A percentile compares a stretch with the other conserved stretches of the same genome.
Conservation (phyloP, 371 early-diverging fungal genomes). For the Coemansia sp. region DNA sequence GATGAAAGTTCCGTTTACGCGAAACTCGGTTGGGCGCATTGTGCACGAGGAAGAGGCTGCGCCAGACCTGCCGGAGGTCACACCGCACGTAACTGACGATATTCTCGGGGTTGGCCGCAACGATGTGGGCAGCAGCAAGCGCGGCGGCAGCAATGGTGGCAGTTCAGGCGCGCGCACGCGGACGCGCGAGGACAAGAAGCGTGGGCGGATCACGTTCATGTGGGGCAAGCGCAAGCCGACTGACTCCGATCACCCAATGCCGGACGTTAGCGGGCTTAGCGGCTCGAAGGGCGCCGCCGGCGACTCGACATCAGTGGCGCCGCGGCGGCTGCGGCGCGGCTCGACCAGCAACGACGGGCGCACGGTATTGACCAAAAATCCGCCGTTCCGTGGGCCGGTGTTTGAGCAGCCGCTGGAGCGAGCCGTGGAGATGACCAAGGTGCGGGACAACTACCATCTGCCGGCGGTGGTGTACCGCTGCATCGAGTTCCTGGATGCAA, state of each 20-base stretch:
- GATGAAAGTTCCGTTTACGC: constrained; percentile 35
- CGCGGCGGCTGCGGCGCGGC: constrained; percentile 44
- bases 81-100: constrained; percentile 51
- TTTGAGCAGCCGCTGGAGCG: constrained; percentile 73
- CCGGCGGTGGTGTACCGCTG: constrained; percentile 93
- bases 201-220: constrained; percentile 53
- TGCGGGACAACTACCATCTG: constrained; percentile 72
- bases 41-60: constrained; percentile 48
- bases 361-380: constrained; percentile 3
- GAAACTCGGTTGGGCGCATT: constrained; percentile 48
- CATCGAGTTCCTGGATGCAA: constrained; percentile 90
- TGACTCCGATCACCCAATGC: constrained; percentile 22
- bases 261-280: constrained; percentile 16
- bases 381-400: constrained; percentile 53
- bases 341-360: constrained; percentile 35
- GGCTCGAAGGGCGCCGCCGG: constrained; percentile 7
- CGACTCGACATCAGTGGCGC: constrained; percentile 11
- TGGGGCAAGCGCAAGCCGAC: constrained; percentile 46
- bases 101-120: constrained; percentile 46
- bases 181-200: constrained; percentile 53
- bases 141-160: constrained; percentile 6
- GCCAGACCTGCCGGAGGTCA: constrained; percentile 45
- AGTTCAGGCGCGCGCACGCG: constrained; percentile 16
- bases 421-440: constrained; percentile 60
- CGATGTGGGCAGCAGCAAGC: neutral